Evolutionary conservation across 2,329 filamentous ascomycete genomes (phyloP).

Genomic region (Aspergillus fischeri): DNA sequence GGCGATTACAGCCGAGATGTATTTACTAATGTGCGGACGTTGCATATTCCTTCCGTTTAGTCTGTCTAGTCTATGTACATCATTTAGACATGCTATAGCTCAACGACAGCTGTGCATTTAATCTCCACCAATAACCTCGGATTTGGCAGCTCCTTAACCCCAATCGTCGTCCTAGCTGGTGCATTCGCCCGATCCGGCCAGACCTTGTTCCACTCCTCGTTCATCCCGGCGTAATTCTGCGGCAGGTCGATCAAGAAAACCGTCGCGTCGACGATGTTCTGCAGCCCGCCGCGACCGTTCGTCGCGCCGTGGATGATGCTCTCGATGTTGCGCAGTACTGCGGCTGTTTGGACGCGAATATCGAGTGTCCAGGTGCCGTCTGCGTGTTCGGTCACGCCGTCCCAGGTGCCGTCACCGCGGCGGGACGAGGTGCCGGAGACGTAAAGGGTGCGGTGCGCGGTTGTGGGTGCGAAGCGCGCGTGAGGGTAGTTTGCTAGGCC

Average conservation of each 20-base stretch:
- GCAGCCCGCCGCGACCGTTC: slow-evolving; percentile 32
- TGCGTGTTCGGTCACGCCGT: slow-evolving; percentile 33
- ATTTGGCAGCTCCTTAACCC: slow-evolving; percentile 18
- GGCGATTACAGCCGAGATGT: slow-evolving; percentile 16
- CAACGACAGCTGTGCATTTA: slow-evolving; percentile 14
- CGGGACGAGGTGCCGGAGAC: slow-evolving; percentile 39
- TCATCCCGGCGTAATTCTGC: slow-evolving; percentile 41
- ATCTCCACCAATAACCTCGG: slow-evolving; percentile 20
- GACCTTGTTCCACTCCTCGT: slow-evolving; percentile 44
- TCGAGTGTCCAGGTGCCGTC: slow-evolving; percentile 35
- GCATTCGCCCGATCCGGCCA: slow-evolving; percentile 35
- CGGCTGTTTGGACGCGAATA: slow-evolving; percentile 37
- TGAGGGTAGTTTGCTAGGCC: slow-evolving; percentile 34
- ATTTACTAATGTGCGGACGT: slow-evolving; percentile 15
- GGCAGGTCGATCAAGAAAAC: slow-evolving; percentile 42
- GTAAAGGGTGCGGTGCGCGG: slow-evolving; percentile 36
- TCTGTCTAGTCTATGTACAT: not conserved
- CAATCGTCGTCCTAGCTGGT: slow-evolving; percentile 29
- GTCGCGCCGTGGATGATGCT: slow-evolving; percentile 37
- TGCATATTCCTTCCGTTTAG: slow-evolving; percentile 13
- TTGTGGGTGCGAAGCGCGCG: slow-evolving; percentile 30
- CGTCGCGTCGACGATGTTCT: slow-evolving; percentile 39
- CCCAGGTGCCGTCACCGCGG: slow-evolving; percentile 34
- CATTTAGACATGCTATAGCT: not conserved
- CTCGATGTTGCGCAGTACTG: slow-evolving; percentile 38